Evolutionary conservation across 306 rosid genomes (phyloP).

Genomic region (Casuarina glauca): DNA sequence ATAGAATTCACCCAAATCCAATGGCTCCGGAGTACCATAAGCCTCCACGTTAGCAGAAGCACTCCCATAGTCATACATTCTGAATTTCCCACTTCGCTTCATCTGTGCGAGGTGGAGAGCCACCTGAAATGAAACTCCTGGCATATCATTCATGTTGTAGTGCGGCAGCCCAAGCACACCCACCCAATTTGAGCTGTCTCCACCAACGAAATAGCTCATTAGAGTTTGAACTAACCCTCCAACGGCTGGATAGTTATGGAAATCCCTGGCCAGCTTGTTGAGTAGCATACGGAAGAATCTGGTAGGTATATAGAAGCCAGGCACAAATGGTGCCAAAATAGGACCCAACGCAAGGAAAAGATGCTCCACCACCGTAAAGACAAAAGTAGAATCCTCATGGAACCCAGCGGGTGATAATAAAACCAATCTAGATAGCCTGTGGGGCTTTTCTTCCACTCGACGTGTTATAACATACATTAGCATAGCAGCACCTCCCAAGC

Average conservation of each 20-base stretch:
- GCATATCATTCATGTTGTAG: conserved; percentile 98
- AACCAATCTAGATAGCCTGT: conserved; percentile 81
- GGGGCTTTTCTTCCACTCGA: conserved; percentile 69
- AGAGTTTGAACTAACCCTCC: conserved; percentile 92
- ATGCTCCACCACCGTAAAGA: conserved; percentile 55
- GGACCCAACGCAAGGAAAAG: conserved; percentile 60
- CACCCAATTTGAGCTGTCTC: conserved; percentile 98
- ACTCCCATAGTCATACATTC: conserved; percentile 74
- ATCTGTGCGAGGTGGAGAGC: conserved; percentile 88
- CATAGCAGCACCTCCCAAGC: conserved; percentile 91
- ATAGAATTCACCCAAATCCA: conserved; percentile 66
- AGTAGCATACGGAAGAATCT: conserved; percentile 90
- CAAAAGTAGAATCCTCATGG: conserved; percentile 68
- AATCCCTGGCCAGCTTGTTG: conserved; percentile 85
- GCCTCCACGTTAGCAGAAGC: conserved; percentile 49
- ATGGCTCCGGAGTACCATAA: conserved; percentile 69
- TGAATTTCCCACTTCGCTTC: conserved; percentile 65
- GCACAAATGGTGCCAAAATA: conserved; percentile 60
- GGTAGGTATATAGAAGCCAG: conserved; percentile 87
- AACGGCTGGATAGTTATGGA: conserved; percentile 85
- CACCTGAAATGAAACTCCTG: conserved; percentile 73
- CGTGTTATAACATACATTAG: conserved; percentile 68
- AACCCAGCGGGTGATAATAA: conserved; percentile 91
- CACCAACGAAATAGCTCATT: conserved; percentile 83
- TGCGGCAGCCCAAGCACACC: conserved; percentile 86